Base-by-base conservation (phyloP, 2,329 filamentous ascomycete genomes). In the Berkeleyomyces rouxiae region DNA sequence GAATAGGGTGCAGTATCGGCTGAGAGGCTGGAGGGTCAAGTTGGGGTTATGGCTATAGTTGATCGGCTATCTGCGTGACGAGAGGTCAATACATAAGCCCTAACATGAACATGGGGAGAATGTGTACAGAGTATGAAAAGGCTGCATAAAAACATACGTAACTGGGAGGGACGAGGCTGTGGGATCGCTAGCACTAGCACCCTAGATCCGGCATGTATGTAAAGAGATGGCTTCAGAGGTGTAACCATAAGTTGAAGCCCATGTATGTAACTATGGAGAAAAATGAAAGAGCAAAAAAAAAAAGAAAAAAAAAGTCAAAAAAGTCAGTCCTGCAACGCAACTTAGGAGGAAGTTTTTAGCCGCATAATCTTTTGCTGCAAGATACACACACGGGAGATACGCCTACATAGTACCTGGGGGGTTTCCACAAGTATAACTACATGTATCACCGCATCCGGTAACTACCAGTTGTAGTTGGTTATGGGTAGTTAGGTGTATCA, bases 91-190 rank as follows among this genome's bases (percentile, higher is more conserved):
- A 9, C 46, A 37, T 55, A 55, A 55, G 51, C 51, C 51, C 51
- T 55, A 55, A n/a, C 43, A 46, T 46, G 43, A n/a, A n/a, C 23
- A 23, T 23, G 2, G 23, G 23, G 23, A 23, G 23, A 23, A 2
- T 23, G 23, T 23, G 23, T 23, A 23, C 23, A 23, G 23, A 23
- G 23, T 23, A 23, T 23, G 43, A 46, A 46, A 46, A n/a, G 43
- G 31, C 3, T 23, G 23, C 23, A 23, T 23, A 23, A 23, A 23
- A 23, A 23, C 23, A 23, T 23, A 23, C 23, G 23, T 23, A 51
- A 51, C 61, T 62, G 61, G n/a, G 40, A 13, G 11, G 16, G 37
- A 31, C 61, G 40, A 62, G 61, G 61, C 61, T 62, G 42, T 47
- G 42, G 31, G 43, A 39, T 42, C 4, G 43, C 43, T 33, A 46